A percentile compares a stretch with the other conserved stretches of the same genome.
Evolutionary conservation across 2,329 filamentous ascomycete genomes (phyloP).

Genomic region (Colletotrichum sp.): DNA sequence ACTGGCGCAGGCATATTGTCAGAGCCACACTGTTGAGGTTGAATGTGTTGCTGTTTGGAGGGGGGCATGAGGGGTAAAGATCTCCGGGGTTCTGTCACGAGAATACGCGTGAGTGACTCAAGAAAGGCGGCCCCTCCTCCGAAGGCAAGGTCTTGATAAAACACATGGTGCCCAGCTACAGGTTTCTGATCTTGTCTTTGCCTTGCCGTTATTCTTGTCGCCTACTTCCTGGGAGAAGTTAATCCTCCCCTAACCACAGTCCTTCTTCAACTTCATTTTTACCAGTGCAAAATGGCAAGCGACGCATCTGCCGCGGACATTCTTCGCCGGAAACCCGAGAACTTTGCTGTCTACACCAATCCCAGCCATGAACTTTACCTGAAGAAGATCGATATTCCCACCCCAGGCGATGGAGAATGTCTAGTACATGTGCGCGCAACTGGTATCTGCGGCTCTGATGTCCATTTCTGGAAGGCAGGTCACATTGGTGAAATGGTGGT

Average conservation of each 20-base stretch:
- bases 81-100: not conserved
- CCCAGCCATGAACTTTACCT: slow-evolving; percentile 72
- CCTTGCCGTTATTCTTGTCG: not conserved
- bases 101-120: not conserved
- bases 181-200: not conserved
- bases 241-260: not conserved
- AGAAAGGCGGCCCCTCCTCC: not conserved
- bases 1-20: not conserved
- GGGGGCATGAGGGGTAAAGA: slow-evolving; percentile 1
- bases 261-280: not conserved
- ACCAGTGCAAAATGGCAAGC: not conserved
- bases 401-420: slow-evolving; percentile 30
- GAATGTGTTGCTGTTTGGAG: not conserved
- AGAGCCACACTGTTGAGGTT: not conserved
- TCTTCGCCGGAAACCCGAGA: slow-evolving; percentile 34
- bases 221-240: not conserved
- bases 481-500: slow-evolving; percentile 34
- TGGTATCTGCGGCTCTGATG: slow-evolving; percentile 65
- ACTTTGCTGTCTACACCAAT: slow-evolving; percentile 75
- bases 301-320: not conserved
- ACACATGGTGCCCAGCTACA: not conserved
- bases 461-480: slow-evolving; percentile 43
- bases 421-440: slow-evolving; percentile 70
- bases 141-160: not conserved
- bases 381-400: slow-evolving; percentile 54